A percentile compares a stretch with the other conserved stretches of the same genome.
Evolutionary conservation across 495 filamentous ascomycete genomes (phyloP).

Genomic region (Bacidia gigantensis): DNA sequence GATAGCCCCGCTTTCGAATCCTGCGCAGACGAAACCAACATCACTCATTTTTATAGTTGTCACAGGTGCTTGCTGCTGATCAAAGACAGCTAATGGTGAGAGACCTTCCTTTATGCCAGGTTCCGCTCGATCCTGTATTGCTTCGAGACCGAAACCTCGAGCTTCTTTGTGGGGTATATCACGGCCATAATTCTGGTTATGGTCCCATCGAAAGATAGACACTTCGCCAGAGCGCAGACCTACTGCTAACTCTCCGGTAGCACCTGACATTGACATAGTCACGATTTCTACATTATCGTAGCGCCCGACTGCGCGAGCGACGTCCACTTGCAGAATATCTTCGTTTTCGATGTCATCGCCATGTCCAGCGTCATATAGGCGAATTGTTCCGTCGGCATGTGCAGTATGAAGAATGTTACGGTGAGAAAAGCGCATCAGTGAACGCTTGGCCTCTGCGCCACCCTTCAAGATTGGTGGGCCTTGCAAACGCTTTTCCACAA

Average conservation of each 20-base stretch:
- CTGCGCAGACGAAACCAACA: constrained; percentile 80
- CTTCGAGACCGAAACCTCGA: constrained; percentile 45
- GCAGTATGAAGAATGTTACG: constrained; percentile 70
- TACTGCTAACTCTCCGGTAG: constrained; percentile 69
- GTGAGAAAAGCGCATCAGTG: constrained; percentile 60
- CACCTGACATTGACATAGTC: constrained; percentile 58
- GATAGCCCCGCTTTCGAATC: constrained; percentile 66
- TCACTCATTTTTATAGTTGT: constrained; percentile 70
- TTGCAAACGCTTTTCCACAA: constrained; percentile 60
- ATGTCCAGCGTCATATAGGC: constrained; percentile 82
- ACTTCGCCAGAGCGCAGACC: constrained; percentile 73
- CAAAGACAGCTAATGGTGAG: constrained; percentile 63
- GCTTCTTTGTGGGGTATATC: constrained; percentile 42
- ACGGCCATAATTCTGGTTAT: constrained; percentile 49
- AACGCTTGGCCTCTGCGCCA: constrained; percentile 52
- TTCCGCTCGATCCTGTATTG: constrained; percentile 62
- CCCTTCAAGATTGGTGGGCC: constrained; percentile 64
- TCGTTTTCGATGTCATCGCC: constrained; percentile 87
- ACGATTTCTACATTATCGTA: constrained; percentile 66
- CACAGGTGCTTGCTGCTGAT: constrained; percentile 67
- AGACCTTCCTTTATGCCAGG: constrained; percentile 70
- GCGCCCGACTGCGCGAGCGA: constrained; percentile 68
- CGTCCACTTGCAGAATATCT: constrained; percentile 66
- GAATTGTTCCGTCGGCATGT: constrained; percentile 75
- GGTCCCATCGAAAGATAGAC: constrained; percentile 75